phyloP scores from a whole-genome alignment of 83 land plant genomes.

The Picea abies region DNA sequence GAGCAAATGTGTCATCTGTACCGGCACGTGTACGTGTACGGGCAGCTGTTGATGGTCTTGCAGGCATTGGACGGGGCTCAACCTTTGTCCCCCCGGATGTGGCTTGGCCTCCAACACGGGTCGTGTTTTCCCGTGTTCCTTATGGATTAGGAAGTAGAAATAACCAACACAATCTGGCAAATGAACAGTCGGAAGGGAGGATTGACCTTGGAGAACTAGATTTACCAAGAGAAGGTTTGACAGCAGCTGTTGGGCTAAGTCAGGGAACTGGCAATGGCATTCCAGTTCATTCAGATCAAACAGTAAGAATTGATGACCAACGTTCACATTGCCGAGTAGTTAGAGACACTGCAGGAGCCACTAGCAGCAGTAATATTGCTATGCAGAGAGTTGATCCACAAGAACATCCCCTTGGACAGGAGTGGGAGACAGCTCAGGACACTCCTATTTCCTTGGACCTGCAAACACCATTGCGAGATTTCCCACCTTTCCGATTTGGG shows the following conservation, averaged over 20 bases:
- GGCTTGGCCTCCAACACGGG: conserved; percentile 90
- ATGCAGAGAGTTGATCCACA: conserved; percentile 52
- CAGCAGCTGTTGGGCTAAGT: conserved; percentile 79
- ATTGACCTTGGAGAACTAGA: conserved; percentile 66
- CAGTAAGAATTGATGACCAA: conserved; percentile 55
- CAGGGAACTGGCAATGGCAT: conserved; percentile 56
- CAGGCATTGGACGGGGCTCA: conserved; percentile 94
- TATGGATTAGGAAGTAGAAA: conserved; percentile 65
- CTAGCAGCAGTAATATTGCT: conserved; percentile 25
- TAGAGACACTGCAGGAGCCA: conserved; percentile 30
- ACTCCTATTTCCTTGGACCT: conserved; percentile 70
- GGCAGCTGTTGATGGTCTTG: conserved; percentile 88
- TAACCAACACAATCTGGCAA: conserved; percentile 63
- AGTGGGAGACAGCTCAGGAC: conserved; percentile 66
- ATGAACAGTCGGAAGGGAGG: conserved; percentile 76
- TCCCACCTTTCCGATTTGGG: conserved; percentile 95
- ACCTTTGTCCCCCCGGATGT: conserved; percentile 58
- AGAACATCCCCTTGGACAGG: conserved; percentile 48
- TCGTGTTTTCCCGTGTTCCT: conserved; percentile 87
- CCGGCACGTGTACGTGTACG: conserved; percentile 90
- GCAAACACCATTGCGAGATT: conserved; percentile 74
- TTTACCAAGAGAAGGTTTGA: conserved; percentile 78
- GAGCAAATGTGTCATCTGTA: conserved; percentile 43
- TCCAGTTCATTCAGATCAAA: conserved; percentile 52
- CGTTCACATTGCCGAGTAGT: conserved; percentile 31